Percentiles rank a stretch among this genome's conserved stretches.
These are phyloP conservation scores for Daedaleopsis nitida DNA, from an alignment of 768 basidiomycete species.

Conservation along the genomic window DNA sequence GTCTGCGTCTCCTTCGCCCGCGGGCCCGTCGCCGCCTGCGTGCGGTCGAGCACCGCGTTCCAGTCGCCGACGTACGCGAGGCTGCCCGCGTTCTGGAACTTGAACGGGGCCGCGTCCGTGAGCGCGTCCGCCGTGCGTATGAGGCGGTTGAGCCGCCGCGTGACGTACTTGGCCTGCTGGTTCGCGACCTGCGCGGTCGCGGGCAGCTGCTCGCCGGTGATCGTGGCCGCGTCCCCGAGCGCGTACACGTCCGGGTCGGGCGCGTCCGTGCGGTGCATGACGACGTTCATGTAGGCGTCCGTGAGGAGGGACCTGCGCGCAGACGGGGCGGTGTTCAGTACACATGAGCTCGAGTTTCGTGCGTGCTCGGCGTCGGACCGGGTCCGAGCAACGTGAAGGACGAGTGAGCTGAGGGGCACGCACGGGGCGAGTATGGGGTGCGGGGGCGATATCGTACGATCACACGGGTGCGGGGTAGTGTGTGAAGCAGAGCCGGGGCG, in stretches of 20 bases:
- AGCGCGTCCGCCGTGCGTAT: slow-evolving; percentile 30
- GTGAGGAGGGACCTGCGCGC: slow-evolving; percentile 42
- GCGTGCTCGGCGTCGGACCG: background rate
- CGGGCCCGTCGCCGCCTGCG: slow-evolving; percentile 46
- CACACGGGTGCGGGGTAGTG: background rate
- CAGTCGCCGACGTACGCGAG: slow-evolving; percentile 83
- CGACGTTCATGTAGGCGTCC: slow-evolving; percentile 61
- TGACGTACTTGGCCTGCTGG: slow-evolving; percentile 73
- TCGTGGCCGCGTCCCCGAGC: slow-evolving; percentile 76
- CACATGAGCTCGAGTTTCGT: too few relatives aligned
- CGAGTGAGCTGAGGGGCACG: background rate
- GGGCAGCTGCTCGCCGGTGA: slow-evolving; percentile 61
- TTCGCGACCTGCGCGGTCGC: slow-evolving; percentile 89
- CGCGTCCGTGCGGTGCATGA: slow-evolving; percentile 50
- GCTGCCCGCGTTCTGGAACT: slow-evolving; percentile 72
- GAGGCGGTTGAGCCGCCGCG: slow-evolving; percentile 65
- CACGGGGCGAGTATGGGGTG: background rate
- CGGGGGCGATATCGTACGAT: background rate
- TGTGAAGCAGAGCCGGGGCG: background rate
- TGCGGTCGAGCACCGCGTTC: slow-evolving; percentile 79
- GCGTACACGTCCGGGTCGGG: slow-evolving; percentile 72
- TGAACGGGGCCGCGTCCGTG: slow-evolving; percentile 49
- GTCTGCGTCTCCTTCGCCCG: slow-evolving; percentile 48
- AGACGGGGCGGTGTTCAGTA: background rate
- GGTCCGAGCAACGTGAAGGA: background rate